These are phyloP conservation scores for Aspergillus ellipticus DNA, from an alignment of 495 filamentous ascomycete species.

Conservation along the genomic window DNA sequence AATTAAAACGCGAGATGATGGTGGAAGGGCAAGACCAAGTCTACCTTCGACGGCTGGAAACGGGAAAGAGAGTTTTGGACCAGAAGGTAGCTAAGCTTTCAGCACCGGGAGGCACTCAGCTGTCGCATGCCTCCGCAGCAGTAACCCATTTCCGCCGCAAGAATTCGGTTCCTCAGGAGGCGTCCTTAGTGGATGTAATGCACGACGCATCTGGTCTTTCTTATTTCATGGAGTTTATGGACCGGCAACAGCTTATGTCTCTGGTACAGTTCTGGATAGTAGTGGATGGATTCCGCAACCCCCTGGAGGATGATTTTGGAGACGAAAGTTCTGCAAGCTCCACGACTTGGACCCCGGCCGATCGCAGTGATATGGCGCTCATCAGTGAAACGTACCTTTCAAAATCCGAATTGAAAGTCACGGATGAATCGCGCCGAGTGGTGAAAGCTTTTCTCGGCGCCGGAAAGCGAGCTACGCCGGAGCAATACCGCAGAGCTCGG, in stretches of 20 bases:
- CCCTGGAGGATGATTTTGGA: conserved; percentile 81
- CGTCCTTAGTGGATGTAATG: conserved; percentile 75
- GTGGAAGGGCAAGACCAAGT: conserved; percentile 75
- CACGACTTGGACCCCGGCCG: conserved; percentile 76
- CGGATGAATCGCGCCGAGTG: conserved; percentile 58
- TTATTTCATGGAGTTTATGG: conserved; percentile 99
- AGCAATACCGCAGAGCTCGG: conserved; percentile 80
- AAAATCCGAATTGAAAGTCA: conserved; percentile 74
- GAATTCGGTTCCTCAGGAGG: conserved; percentile 57
- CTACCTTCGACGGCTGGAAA: conserved; percentile 83
- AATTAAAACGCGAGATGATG: conserved; percentile 79
- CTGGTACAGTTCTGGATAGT: conserved; percentile 98
- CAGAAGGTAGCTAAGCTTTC: conserved; percentile 82
- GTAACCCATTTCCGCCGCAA: conserved; percentile 36
- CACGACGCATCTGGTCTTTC: conserved; percentile 86
- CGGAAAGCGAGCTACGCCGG: conserved; percentile 66
- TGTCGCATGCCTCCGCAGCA: conserved; percentile 34
- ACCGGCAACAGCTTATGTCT: conserved; percentile 78
- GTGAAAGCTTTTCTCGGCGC: conserved; percentile 77
- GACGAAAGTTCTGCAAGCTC: conserved; percentile 62
- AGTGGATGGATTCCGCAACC: conserved; percentile 95
- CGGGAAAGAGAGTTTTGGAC: conserved; percentile 85
- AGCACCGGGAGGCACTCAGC: conserved; percentile 50
- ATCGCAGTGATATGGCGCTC: conserved; percentile 80
- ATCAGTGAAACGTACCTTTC: conserved; percentile 88